A percentile compares a stretch with the other conserved stretches of the same genome.
These are phyloP conservation scores for Salix brachista DNA, from an alignment of 345 rosid genomes.

Conservation along the genomic window DNA sequence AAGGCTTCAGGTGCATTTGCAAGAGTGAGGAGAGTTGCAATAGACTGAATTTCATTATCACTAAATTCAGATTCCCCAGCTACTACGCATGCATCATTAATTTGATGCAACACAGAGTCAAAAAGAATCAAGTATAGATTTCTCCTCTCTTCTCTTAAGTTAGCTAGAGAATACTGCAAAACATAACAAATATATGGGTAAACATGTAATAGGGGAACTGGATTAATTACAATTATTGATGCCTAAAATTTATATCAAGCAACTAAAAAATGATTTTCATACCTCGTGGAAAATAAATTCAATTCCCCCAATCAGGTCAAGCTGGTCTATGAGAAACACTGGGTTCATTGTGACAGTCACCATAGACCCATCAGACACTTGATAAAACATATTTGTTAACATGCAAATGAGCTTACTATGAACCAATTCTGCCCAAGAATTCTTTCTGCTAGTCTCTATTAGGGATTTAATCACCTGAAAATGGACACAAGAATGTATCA, in stretches of 20 bases:
- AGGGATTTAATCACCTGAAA: conserved; percentile 83
- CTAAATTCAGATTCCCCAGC: conserved; percentile 81
- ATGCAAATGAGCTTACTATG: conserved; percentile 89
- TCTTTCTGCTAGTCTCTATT: conserved; percentile 61
- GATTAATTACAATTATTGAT: not conserved
- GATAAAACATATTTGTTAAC: conserved; percentile 85
- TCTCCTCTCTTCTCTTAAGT: conserved; percentile 83
- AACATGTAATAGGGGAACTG: not conserved
- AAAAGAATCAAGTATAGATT: conserved; percentile 81
- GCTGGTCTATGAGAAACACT: conserved; percentile 69
- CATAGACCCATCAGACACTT: conserved; percentile 52
- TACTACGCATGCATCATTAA: conserved; percentile 68
- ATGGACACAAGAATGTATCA: not conserved
- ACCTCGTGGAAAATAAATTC: conserved; percentile 92
- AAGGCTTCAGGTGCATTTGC: conserved; percentile 97
- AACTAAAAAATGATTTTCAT: conserved; percentile 12
- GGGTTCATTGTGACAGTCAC: conserved; percentile 36
- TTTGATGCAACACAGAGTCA: conserved; percentile 80
- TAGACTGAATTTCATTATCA: conserved; percentile 81
- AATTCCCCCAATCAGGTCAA: conserved; percentile 93
- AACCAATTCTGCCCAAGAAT: conserved; percentile 97
- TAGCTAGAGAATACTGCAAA: conserved; percentile 84
- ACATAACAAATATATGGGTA: not conserved
- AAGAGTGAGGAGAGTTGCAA: conserved; percentile 70
- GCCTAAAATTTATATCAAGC: not conserved